A percentile compares a stretch with the other conserved stretches of the same genome.
Evolutionary conservation across 805 yeast species (phyloP).

Genomic region (Candida multigemmis): DNA sequence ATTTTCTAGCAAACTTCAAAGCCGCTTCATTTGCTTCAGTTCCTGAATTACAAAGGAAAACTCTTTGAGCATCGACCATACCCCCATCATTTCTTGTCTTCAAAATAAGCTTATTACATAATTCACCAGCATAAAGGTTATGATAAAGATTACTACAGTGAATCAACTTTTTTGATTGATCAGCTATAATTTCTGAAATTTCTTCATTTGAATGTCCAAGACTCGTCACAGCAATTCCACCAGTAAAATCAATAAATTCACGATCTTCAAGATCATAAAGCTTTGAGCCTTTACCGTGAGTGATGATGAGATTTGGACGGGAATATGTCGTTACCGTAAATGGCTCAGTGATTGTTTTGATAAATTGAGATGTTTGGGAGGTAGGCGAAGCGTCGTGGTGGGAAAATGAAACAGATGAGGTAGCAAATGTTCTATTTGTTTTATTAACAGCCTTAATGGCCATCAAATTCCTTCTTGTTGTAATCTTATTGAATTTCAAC

Average conservation of each 20-base stretch:
- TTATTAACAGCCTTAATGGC: too few relatives aligned
- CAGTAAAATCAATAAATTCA: slow-evolving; percentile 80
- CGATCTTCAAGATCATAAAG: slow-evolving; percentile 74
- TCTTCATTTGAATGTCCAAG: slow-evolving; percentile 81
- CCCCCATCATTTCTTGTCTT: slow-evolving; percentile 69
- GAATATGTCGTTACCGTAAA: slow-evolving; percentile 72
- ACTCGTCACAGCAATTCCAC: slow-evolving; percentile 96
- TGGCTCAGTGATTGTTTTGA: slow-evolving; percentile 38
- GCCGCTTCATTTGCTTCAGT: slow-evolving; percentile 56
- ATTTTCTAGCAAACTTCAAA: slow-evolving; percentile 62
- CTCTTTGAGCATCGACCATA: slow-evolving; percentile 71
- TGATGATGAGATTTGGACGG: slow-evolving; percentile 67
- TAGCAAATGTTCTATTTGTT: too few relatives aligned
- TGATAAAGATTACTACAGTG: slow-evolving; percentile 84
- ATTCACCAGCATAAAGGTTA: slow-evolving; percentile 75
- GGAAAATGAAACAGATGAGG: too few relatives aligned
- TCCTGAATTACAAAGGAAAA: slow-evolving; percentile 54
- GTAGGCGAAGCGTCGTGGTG: slow-evolving; percentile 22
- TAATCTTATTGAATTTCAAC: not conserved
- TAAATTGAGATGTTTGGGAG: slow-evolving; percentile 28
- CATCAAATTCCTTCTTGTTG: not conserved
- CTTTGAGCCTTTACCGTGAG: slow-evolving; percentile 74
- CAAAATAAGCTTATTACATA: slow-evolving; percentile 62
- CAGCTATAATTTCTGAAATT: slow-evolving; percentile 58
- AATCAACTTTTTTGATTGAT: slow-evolving; percentile 64